phyloP scores from a whole-genome alignment of 2,329 filamentous ascomycete genomes.

The Nothophoma quercina region DNA sequence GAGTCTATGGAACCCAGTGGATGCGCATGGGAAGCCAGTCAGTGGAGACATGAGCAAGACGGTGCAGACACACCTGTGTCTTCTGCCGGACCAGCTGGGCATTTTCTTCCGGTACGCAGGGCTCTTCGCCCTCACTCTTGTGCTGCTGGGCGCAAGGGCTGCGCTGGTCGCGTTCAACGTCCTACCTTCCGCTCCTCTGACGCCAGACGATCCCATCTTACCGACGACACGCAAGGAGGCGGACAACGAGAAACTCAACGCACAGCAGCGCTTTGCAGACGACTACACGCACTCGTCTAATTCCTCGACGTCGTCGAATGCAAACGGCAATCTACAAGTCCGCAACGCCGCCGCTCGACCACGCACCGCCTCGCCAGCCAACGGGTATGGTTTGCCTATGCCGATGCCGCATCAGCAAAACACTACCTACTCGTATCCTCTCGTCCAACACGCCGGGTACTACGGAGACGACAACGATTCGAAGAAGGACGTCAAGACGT shows the following conservation, averaged over 20 bases:
- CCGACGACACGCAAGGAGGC: constrained; percentile 31
- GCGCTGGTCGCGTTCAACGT: constrained; percentile 42
- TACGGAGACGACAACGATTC: constrained; percentile 36
- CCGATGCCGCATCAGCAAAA: constrained; percentile 13
- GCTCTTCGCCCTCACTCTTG: constrained; percentile 64
- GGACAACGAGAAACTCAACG: neutral
- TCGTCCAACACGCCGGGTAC: constrained; percentile 54
- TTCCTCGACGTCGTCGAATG: constrained; percentile 37
- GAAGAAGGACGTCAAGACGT: constrained; percentile 33
- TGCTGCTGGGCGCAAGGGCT: constrained; percentile 57
- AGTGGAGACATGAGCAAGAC: constrained; percentile 61
- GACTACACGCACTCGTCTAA: constrained; percentile 34
- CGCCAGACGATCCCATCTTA: constrained; percentile 33
- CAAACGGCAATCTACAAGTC: constrained; percentile 31
- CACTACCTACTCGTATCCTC: constrained; percentile 38
- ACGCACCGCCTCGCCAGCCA: constrained; percentile 41
- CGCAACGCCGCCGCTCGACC: constrained; percentile 40
- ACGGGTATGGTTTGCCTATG: constrained; percentile 39
- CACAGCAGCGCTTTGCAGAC: neutral
- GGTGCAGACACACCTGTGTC: constrained; percentile 86
- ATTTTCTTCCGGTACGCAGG: constrained; percentile 82
- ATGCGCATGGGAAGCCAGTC: constrained; percentile 53
- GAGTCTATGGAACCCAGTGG: constrained; percentile 91
- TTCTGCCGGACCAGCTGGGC: constrained; percentile 85
- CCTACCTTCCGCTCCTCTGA: neutral